A percentile compares a stretch with the other conserved stretches of the same genome.
phyloP scores from a whole-genome alignment of 2,329 filamentous ascomycete species.

The Didymella glomerata region DNA sequence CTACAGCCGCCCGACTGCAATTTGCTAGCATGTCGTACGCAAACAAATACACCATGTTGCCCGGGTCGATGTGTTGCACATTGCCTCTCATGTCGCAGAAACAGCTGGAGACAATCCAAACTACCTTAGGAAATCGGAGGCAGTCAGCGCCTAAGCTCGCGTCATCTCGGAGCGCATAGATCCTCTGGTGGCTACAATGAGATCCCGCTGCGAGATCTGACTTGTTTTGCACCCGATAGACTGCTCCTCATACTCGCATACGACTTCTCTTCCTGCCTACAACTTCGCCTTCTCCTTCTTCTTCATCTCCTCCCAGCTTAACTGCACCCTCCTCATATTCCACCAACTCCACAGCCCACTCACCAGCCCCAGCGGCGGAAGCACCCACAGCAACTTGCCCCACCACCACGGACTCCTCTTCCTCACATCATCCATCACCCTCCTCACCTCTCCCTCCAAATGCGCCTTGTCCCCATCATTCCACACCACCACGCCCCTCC shows the following conservation, averaged over 20 bases:
- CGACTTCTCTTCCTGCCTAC: constrained; percentile 38
- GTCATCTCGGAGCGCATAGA: no score
- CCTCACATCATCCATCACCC: constrained; percentile 70
- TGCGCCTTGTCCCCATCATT: constrained; percentile 82
- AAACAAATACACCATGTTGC: not conserved
- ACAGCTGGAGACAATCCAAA: no score
- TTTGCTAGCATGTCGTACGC: constrained; percentile 25
- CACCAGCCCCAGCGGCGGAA: constrained; percentile 76
- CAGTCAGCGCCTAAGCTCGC: no score
- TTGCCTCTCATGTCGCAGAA: no score
- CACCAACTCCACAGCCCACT: constrained; percentile 76
- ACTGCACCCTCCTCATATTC: constrained; percentile 74
- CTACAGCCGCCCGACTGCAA: not conserved
- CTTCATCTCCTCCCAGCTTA: constrained; percentile 71
- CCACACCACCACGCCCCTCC: constrained; percentile 82
- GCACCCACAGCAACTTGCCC: constrained; percentile 73
- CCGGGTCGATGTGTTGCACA: not conserved
- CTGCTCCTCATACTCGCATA: constrained; percentile 37
- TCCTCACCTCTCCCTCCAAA: constrained; percentile 71
- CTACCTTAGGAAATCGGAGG: no score
- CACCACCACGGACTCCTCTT: constrained; percentile 79
- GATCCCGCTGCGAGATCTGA: no score
- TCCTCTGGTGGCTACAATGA: no score
- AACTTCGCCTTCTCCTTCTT: constrained; percentile 67
- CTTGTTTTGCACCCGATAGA: no score